Evolutionary conservation across 176 grass and related monocot genomes (phyloP), one percentile per base, ranked within the genome.

Genomic region (Cenchrus fungigraminus): DNA sequence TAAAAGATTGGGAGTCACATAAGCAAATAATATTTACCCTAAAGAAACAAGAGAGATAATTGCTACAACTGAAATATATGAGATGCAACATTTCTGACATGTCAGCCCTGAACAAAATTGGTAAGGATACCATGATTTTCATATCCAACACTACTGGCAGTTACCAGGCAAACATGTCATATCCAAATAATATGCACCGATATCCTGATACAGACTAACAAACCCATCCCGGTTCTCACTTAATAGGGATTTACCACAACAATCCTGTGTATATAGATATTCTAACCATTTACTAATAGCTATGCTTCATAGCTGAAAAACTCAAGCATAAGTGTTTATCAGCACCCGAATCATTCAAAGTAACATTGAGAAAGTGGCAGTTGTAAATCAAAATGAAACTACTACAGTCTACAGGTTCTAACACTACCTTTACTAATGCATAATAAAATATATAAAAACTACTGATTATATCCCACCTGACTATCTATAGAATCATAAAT

Each of bases 311-410:
- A 28, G 53, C 6, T 25, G 32, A 86, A 31, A 59, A 47, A 28
- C 20, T 57, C 70, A 82, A 47, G 71, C 9, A 40, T 53, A 85
- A 68, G 58, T 20, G n/a, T 75, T 79, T 66, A 89, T 68, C 62
- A 32, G 45, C 3, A 0, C 14, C 11, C 16, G 61, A 74, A 55
- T 28, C 53, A 76, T 6, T 40, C 20, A 15, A 54, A 56, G 70
- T 13, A 59, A 60, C 53, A 77, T 29, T 69, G 37, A 55, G 12
- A 68, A 66, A 60, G 63, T 61, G 66, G 54, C 17, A 51, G 14
- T 43, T 40, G 57, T 77, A 79, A 56, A 67, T 12, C 12, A 28
- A 81, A 34, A 67, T 25, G 4, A 42, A n/a, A 65, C 52, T 69
- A 60, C 44, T 78, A 16, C 46, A 55, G 47, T 61, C 44, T 78